Conservation (phyloP, 2,329 filamentous ascomycete species). For the Verticillium longisporum region DNA sequence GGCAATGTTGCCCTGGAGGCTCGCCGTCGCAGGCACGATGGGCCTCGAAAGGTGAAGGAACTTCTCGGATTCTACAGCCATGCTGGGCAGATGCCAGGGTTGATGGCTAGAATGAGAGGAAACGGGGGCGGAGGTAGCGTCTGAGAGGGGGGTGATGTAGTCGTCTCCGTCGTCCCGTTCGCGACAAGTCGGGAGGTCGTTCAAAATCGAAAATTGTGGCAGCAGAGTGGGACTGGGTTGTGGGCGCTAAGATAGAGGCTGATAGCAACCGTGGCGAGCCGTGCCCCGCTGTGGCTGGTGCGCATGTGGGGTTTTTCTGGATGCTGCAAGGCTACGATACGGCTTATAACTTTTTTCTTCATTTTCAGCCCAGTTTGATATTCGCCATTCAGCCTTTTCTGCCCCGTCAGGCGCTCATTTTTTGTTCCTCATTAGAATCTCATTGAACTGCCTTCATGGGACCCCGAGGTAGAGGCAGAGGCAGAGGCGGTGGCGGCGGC, state of each 20-base stretch:
- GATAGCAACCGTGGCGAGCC: constrained; percentile 14
- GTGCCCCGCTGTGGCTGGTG: constrained; percentile 14
- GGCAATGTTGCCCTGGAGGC: constrained; percentile 77
- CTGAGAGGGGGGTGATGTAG: neutral
- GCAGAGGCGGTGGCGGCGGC: constrained; percentile 11
- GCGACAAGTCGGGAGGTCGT: neutral
- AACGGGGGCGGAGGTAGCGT: constrained; percentile 7
- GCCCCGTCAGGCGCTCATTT: neutral
- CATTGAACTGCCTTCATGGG: neutral
- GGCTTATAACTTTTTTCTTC: constrained; percentile 11
- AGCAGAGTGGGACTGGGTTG: constrained; percentile 31
- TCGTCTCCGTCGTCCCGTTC: neutral
- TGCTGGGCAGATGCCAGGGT: constrained; percentile 45
- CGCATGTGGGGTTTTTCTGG: constrained; percentile 7
- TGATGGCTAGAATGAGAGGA: constrained; percentile 12
- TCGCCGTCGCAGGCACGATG: constrained; percentile 72
- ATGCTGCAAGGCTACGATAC: constrained; percentile 10
- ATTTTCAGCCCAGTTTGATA: neutral
- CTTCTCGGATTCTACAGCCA: constrained; percentile 73
- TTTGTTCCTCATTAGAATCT: neutral
- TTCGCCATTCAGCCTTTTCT: neutral
- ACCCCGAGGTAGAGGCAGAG: constrained; percentile 9
- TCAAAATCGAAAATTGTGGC: constrained; percentile 29
- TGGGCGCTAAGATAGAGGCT: constrained; percentile 45
- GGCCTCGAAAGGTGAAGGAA: constrained; percentile 95